Conservation (phyloP, 2,329 filamentous ascomycete species). For the Penicillium vulpinum region DNA sequence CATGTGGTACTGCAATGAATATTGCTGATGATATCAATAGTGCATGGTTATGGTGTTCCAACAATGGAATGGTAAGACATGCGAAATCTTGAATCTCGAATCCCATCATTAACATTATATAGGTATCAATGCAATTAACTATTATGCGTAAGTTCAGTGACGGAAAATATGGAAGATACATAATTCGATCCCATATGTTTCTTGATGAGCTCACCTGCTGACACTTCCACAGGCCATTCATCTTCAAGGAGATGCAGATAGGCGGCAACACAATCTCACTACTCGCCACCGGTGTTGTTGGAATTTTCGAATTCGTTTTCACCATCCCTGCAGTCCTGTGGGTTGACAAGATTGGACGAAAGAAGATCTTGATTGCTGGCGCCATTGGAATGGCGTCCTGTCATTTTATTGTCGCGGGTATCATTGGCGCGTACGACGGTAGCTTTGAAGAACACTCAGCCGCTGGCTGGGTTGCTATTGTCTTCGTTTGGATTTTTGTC, state of each 20-base stretch:
- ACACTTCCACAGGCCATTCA: conserved; percentile 23
- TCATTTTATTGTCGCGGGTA: conserved; percentile 70
- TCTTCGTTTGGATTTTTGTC: conserved; percentile 66
- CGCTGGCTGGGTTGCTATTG: conserved; percentile 69
- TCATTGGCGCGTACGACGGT: conserved; percentile 64
- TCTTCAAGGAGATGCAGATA: conserved; percentile 38
- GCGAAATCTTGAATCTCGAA: background rate
- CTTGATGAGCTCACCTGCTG: conserved; percentile 1
- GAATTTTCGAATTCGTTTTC: conserved; percentile 42
- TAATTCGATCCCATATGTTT: background rate
- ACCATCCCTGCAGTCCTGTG: conserved; percentile 45
- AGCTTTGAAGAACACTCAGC: conserved; percentile 58
- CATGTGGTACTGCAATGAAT: conserved; percentile 42
- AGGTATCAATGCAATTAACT: conserved; percentile 46
- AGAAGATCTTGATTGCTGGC: conserved; percentile 47
- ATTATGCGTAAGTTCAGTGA: conserved; percentile 35
- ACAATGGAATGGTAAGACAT: conserved; percentile 51
- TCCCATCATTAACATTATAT: background rate
- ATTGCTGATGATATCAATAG: conserved; percentile 65
- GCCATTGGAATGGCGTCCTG: conserved; percentile 69
- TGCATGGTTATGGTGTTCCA: conserved; percentile 41
- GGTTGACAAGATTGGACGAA: conserved; percentile 44
- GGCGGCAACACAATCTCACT: conserved; percentile 40
- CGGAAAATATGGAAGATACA: background rate
- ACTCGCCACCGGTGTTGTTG: conserved; percentile 43